These are phyloP conservation scores for Wallacemonas sp. DNA, from an alignment of 208 protist species.

Conservation along the genomic window DNA sequence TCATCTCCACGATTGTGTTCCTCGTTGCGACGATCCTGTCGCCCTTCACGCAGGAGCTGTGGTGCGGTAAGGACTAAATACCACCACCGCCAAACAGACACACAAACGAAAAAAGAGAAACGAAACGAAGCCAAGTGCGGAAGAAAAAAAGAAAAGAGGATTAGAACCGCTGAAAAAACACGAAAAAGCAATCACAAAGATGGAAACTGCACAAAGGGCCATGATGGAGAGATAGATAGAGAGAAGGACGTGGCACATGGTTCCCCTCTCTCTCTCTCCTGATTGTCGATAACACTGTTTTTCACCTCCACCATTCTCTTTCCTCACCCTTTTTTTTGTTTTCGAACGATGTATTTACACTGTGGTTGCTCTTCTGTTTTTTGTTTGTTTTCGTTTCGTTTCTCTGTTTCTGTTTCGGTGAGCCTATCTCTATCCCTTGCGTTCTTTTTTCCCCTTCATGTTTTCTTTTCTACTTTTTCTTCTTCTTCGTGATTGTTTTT, in stretches of 20 bases:
- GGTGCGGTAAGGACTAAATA: slow-evolving; percentile 52
- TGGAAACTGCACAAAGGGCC: too few species aligned
- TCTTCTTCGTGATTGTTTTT: background rate
- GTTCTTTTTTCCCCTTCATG: background rate
- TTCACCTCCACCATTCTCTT: background rate
- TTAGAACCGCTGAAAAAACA: background rate
- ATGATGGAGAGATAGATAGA: too few species aligned
- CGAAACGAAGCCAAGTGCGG: background rate
- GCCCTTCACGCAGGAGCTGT: slow-evolving; percentile 53
- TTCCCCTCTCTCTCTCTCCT: slow-evolving; percentile 3
- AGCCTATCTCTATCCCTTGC: slow-evolving; percentile 5
- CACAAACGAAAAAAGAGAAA: background rate
- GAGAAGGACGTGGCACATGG: too few species aligned
- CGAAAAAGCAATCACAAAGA: background rate
- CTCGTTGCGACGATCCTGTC: slow-evolving; percentile 38
- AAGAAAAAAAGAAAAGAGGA: background rate
- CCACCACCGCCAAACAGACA: too few species aligned
- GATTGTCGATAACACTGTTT: background rate
- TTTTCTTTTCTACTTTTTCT: background rate
- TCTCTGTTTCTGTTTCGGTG: background rate
- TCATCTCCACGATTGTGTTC: slow-evolving; percentile 32
- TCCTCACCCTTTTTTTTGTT: background rate
- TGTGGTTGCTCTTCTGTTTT: slow-evolving; percentile 5
- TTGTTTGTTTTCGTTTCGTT: slow-evolving; percentile 9
- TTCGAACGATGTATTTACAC: background rate